Base-by-base conservation (phyloP, 108 stramenopile genomes). In the Skeletonema tropicum region DNA sequence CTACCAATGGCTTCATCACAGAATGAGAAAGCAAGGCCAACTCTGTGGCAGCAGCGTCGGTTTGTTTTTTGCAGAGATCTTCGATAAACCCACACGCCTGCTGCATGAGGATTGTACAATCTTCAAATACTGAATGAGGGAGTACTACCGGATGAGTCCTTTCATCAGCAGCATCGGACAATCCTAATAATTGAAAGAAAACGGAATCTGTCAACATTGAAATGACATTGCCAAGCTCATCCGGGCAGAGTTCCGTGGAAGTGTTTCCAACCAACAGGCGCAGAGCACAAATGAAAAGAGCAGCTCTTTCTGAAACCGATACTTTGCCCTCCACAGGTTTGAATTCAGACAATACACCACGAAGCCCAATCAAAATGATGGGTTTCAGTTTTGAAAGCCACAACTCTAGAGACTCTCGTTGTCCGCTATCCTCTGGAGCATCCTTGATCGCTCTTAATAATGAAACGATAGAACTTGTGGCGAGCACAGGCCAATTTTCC, bases 321-420 rank as follows among this genome's bases (percentile, higher is more conserved):
- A 17, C 5, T 45, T 32, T 57, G 39, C 42, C 66, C 35, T 25
- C 25, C 8, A 17, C 13, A 19, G 45, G 31, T 10, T 35, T 26
- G 14, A 55, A 52, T n/a, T 21, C 38, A 25, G 62, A 60, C 10
- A 86, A 55, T 14, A 79, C 49, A 30, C 66, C 64, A 15, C 66
- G 49, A 42, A 89, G 68, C 5, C 89, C 88, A 59, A 36, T 64
- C n/a, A 90, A 76, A 2, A 82, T 57, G 19, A 90, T 52, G 12
- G 88, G 85, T 60, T 81, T 46, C 13, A 92, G 35, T 29, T 71
- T 70, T 64, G 73, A 41, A 58, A 92, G 55, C 91, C 89, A 92
- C 75, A 60, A 63, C 23, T 60, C 36, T 63, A 89, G 69, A 17
- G 26, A 38, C 15, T 19, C 52, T 39, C 19, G 23, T 29, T 72